Base-by-base conservation (phyloP, 305 asterid species). In the Fraxinus albicans region DNA sequence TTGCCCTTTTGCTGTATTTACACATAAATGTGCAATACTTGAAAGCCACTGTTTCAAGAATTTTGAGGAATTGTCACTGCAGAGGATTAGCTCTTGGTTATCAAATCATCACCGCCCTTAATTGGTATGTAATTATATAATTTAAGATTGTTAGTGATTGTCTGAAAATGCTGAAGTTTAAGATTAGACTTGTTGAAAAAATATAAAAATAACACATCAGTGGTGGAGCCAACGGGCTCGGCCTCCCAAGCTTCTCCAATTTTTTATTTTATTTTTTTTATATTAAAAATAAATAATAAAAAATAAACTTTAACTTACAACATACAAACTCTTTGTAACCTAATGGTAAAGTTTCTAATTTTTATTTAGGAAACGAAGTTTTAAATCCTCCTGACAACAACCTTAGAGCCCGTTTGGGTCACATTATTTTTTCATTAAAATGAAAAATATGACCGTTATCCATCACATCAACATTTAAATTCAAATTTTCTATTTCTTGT, bases 41-140 rank as follows among this genome's bases (percentile, higher is more conserved):
- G 25, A 15, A 63, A 79, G 84, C 78, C 34, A 0, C 50, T 7
- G 12, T 23, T 0, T 25, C 6, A 19, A 42, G 34, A 65, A 76
- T 31, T 81, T 25, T 76, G 9, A 35, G 31, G 19, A 4, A 33
- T 13, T 60, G 55, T 40, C 55, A 77, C 42, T 81, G 85, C 63
- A 75, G 78, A 38, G 72, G 86, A 80, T 84, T 77, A 1, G 2
- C 1, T 78, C 77, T 70, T 33, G 27, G 79, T 35, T 42, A 44
- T 87, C 83, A 47, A 77, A 67, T 85, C 86, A 77, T 55, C 85
- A 87, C 87, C 84, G 86, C 73, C 90, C 86, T 65, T 55, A 69
- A 10, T 31, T 63, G 1, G 85, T 75, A 86, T 85, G 83, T 75
- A 87, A 63, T 34, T 34, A 44, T 3, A 34, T 63, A 23, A 55